Conservation (phyloP, 164 flowering plant species). For the Macadamia tetraphylla region DNA sequence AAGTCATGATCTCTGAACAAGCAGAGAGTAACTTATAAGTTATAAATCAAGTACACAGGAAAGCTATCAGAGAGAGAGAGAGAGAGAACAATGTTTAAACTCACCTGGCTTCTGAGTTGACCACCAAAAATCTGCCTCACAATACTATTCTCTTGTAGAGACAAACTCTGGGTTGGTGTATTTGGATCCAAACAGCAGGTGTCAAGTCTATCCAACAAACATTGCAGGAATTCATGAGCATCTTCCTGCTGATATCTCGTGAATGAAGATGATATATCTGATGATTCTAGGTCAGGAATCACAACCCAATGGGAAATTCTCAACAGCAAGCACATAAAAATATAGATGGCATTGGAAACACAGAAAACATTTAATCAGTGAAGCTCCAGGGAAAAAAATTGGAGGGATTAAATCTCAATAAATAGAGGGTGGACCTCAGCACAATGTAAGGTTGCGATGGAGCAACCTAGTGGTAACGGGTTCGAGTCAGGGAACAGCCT, state of each 20-base stretch:
- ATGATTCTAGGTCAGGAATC: slow-evolving; percentile 31
- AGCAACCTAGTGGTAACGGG: no score
- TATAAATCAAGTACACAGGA: no score
- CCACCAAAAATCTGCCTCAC: slow-evolving; percentile 82
- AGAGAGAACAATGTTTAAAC: not conserved
- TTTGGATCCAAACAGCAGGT: slow-evolving; percentile 24
- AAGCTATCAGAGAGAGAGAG: not conserved
- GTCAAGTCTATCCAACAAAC: slow-evolving; percentile 72
- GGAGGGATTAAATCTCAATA: not conserved
- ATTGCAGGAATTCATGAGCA: slow-evolving; percentile 93
- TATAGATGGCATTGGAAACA: not conserved
- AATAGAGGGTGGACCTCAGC: no score
- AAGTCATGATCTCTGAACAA: no score
- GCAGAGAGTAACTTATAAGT: no score
- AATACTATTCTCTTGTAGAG: slow-evolving; percentile 30
- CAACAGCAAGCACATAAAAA: not conserved
- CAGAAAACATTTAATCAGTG: not conserved
- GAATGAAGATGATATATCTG: slow-evolving; percentile 63
- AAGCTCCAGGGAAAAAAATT: not conserved
- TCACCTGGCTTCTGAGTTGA: slow-evolving; percentile 59
- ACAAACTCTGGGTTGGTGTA: not conserved
- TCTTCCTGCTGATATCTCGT: slow-evolving; percentile 70
- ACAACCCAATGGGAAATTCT: slow-evolving; percentile 2
- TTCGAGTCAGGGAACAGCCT: no score
- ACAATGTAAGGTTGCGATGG: no score